These are phyloP conservation scores for Boletellus ananiceps DNA, from an alignment of 768 basidiomycete genomes.

Conservation along the genomic window DNA sequence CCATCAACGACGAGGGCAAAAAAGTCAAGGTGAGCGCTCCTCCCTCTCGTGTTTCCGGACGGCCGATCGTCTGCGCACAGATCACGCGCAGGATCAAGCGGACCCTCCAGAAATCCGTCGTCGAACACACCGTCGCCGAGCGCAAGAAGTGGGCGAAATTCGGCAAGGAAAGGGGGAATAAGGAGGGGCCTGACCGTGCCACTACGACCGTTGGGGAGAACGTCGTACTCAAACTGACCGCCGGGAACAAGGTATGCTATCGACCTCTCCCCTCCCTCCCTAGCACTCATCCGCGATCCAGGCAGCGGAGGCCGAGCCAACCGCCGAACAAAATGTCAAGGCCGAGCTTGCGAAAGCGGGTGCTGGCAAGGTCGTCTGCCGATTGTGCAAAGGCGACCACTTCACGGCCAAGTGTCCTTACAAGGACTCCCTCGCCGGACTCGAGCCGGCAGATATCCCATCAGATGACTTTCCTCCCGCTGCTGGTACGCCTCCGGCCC, in stretches of 20 bases:
- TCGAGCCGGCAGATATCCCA: conserved; percentile 52
- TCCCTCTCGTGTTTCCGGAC: neutral
- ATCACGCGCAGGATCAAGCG: conserved; percentile 84
- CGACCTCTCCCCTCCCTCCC: neutral
- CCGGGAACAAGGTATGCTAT: conserved; percentile 56
- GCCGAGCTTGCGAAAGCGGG: conserved; percentile 65
- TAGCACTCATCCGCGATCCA: conserved; percentile 20
- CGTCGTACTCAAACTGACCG: conserved; percentile 56
- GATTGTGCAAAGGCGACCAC: conserved; percentile 94
- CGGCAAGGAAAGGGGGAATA: conserved; percentile 83
- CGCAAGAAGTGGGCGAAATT: conserved; percentile 93
- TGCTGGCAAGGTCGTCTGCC: conserved; percentile 85
- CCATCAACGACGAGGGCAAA: conserved; percentile 87
- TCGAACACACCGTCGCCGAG: conserved; percentile 93
- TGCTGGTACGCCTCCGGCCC: conserved; percentile 25
- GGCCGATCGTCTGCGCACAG: conserved; percentile 35
- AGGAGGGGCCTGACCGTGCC: conserved; percentile 84
- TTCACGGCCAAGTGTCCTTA: conserved; percentile 98
- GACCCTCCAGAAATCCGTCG: conserved; percentile 82
- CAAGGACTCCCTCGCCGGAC: conserved; percentile 84
- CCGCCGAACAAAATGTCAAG: conserved; percentile 64
- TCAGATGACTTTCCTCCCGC: conserved; percentile 35
- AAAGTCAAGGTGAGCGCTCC: conserved; percentile 72
- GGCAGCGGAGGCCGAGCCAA: conserved; percentile 62
- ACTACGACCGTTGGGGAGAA: conserved; percentile 90